Evolutionary conservation across 2,329 filamentous ascomycete species (phyloP), one percentile per base, ranked within the genome.

Genomic region (Aspergillus bombycis): DNA sequence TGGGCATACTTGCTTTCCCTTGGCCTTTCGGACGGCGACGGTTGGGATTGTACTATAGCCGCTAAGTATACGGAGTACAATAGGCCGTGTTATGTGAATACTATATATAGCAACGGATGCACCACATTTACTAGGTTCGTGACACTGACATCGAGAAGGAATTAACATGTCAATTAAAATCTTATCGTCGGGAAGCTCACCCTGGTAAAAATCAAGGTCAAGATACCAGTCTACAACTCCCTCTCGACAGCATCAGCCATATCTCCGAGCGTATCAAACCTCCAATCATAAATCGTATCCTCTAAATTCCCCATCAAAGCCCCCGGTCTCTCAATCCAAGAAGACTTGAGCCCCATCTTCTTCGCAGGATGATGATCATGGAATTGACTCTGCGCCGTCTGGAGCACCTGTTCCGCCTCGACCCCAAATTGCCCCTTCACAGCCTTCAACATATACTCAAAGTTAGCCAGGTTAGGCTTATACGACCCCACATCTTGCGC

Each of bases 401-500:
- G 89, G 67, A 92, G 71, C 52, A 93, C 80, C 65, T 87, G 79
- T 0, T 78, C 77, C 67, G 85, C 86, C 34, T 83, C 80, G 0
- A 91, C 73, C 0, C 84, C 87, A 58, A 90, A 84, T 7, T 86
- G 83, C 3, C 75, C 69, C 70, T 84, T 77, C 21, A 86, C 83
- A 38, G 83, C 80, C 16, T 75, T 73, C 16, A 92, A 78, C 76
- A 93, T 79, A 71, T 90, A 89, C 61, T 85, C 80, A 67, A 93
- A 93, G 70, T 92, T 92, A 32, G 74, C 74, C 43, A 77, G 73
- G 65, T 85, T 79, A 0, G 91, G 91, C 79, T 93, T 93, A 75
- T 93, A 93, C 8, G 81, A 83, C 1, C 91, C 89, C 59, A 93
- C 86, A 52, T 90, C 85, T 76, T 93, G 81, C 1, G 91, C 91